Evolutionary conservation across 1,139 yeast species (phyloP).

Genomic region (Taiozyma sp.): DNA sequence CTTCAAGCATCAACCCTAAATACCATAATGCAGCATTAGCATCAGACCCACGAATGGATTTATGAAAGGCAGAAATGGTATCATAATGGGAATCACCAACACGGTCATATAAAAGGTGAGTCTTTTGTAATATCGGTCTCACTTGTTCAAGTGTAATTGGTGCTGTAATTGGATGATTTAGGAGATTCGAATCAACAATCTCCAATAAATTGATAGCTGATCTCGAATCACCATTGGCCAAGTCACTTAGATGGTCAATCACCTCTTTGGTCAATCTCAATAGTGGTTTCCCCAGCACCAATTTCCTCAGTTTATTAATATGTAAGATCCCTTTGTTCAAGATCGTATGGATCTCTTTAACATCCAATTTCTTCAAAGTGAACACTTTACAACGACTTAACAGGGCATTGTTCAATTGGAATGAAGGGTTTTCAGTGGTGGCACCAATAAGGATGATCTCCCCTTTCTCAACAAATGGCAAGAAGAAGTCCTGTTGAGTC

Average conservation of each 20-base stretch:
- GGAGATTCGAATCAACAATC: slow-evolving; percentile 38
- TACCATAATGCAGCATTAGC: slow-evolving; percentile 89
- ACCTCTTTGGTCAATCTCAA: slow-evolving; percentile 53
- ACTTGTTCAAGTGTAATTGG: slow-evolving; percentile 29
- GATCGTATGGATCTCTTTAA: slow-evolving; percentile 50
- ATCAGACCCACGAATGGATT: slow-evolving; percentile 81
- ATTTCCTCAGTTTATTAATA: slow-evolving; percentile 52
- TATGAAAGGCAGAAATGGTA: slow-evolving; percentile 90
- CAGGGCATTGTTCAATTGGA: slow-evolving; percentile 81
- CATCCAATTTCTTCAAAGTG: slow-evolving; percentile 59
- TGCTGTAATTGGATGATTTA: background rate
- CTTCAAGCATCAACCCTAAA: slow-evolving; percentile 77
- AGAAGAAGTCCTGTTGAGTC: slow-evolving; percentile 80
- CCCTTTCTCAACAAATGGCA: slow-evolving; percentile 70
- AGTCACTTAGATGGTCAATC: slow-evolving; percentile 60
- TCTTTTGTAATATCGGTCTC: slow-evolving; percentile 36
- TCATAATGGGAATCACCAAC: slow-evolving; percentile 93
- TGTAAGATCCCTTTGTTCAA: slow-evolving; percentile 58
- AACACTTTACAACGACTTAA: slow-evolving; percentile 87
- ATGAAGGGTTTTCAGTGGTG: slow-evolving; percentile 96
- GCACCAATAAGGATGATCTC: slow-evolving; percentile 77
- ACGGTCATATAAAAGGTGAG: slow-evolving; percentile 72
- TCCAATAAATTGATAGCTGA: slow-evolving; percentile 76
- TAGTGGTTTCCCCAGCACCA: slow-evolving; percentile 31
- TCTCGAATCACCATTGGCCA: slow-evolving; percentile 90